Percentiles rank a stretch among this genome's conserved stretches.
phyloP scores from a whole-genome alignment of 495 filamentous ascomycete species.

The Penicillium angulare region DNA sequence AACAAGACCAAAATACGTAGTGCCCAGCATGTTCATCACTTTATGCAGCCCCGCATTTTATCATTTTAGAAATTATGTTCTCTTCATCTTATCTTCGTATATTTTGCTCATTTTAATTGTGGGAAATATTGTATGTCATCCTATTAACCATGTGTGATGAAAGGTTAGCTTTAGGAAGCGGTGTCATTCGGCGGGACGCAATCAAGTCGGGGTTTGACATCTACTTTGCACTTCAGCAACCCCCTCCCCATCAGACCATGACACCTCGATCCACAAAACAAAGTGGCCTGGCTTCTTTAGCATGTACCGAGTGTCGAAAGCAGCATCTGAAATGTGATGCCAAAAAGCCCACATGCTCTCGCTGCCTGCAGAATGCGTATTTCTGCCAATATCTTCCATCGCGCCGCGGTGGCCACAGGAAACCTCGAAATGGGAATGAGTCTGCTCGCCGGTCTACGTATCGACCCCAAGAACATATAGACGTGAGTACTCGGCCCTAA shows the following conservation, averaged over 20 bases:
- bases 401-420: conserved; percentile 36
- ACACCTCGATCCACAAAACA: conserved; percentile 20
- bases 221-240: conserved; percentile 3
- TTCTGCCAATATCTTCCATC: conserved; percentile 39
- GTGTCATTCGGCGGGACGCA: neutral
- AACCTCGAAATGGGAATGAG: conserved; percentile 23
- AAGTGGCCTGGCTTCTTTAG: conserved; percentile 29
- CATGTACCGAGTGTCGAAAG: conserved; percentile 44
- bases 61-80: too few species aligned
- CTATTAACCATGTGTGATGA: neutral
- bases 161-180: neutral
- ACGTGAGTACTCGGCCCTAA: conserved; percentile 6
- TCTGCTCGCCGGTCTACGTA: conserved; percentile 11
- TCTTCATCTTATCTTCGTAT: too few species aligned
- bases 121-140: too few species aligned
- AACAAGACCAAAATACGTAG: too few species aligned
- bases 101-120: too few species aligned
- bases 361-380: conserved; percentile 29
- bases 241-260: conserved; percentile 6
- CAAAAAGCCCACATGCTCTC: conserved; percentile 34
- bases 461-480: conserved; percentile 8
- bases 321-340: conserved; percentile 46
- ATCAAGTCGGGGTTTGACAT: neutral
- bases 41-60: too few species aligned
- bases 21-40: too few species aligned